phyloP scores from a whole-genome alignment of 2,329 filamentous ascomycete genomes.

The Aotearoamyces nothofagi region DNA sequence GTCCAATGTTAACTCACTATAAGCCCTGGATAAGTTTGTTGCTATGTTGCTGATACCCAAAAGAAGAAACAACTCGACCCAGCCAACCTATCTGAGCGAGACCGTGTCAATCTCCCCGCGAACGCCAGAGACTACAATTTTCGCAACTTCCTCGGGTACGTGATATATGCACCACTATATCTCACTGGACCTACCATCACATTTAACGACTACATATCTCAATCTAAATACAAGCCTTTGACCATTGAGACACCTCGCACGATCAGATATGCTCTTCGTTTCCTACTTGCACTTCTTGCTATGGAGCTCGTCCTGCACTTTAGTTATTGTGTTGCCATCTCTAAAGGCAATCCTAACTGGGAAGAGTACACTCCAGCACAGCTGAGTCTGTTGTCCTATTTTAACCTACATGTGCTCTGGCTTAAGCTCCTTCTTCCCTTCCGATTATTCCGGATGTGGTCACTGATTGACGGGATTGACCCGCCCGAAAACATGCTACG shows the following conservation, averaged over 20 bases:
- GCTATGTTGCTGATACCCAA: conserved; percentile 47
- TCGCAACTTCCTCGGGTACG: conserved; percentile 79
- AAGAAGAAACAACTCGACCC: conserved; percentile 98
- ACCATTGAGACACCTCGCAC: conserved; percentile 60
- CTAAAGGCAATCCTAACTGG: conserved; percentile 69
- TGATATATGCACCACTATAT: conserved; percentile 85
- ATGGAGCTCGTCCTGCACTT: conserved; percentile 91
- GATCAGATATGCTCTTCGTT: conserved; percentile 68
- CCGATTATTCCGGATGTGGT: conserved; percentile 98
- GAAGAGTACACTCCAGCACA: conserved; percentile 71
- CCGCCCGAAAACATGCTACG: conserved; percentile 97
- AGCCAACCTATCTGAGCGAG: conserved; percentile 70
- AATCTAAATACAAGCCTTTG: conserved; percentile 57
- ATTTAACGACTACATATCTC: conserved; percentile 95
- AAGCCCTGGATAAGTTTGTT: conserved; percentile 2
- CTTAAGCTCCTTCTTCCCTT: conserved; percentile 91
- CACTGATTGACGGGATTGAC: conserved; percentile 78
- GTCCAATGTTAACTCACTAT: conserved; percentile 14
- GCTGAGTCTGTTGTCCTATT: conserved; percentile 79
- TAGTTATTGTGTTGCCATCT: conserved; percentile 87
- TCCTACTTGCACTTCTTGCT: conserved; percentile 61
- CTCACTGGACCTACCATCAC: conserved; percentile 86
- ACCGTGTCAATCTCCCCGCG: conserved; percentile 68
- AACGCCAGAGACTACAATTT: conserved; percentile 57
- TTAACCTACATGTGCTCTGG: conserved; percentile 97